Conservation (phyloP, 1,284 basidiomycete species). For the Coniferiporia sulphurascens region DNA sequence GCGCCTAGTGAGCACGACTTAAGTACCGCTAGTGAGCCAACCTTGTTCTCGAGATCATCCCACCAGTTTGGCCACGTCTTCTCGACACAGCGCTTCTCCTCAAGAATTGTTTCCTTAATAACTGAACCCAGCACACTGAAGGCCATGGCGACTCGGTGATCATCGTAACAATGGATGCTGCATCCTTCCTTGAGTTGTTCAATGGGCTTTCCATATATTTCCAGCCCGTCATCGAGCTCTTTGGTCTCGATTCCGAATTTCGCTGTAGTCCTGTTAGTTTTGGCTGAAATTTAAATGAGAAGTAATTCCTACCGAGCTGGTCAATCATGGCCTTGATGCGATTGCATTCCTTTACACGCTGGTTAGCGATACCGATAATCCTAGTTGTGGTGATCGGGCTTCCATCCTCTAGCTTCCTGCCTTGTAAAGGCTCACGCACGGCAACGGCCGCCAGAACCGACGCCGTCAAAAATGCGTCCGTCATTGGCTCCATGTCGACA, state of each 20-base stretch:
- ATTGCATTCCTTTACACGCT: constrained; percentile 98
- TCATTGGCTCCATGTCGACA: constrained; percentile 99
- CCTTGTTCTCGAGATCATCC: constrained; percentile 96
- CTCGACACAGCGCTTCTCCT: constrained; percentile 97
- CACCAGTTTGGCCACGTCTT: constrained; percentile 99
- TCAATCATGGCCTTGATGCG: constrained; percentile 96
- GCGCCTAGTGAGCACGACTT: not conserved
- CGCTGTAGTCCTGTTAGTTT: constrained; percentile 41
- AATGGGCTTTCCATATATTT: constrained; percentile 78
- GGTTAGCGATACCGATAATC: constrained; percentile 96
- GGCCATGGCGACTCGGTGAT: constrained; percentile 98
- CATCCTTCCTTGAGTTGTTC: constrained; percentile 60
- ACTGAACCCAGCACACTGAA: constrained; percentile 86
- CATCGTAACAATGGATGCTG: constrained; percentile 93
- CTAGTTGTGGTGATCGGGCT: constrained; percentile 52
- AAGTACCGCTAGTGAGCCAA: constrained; percentile 28
- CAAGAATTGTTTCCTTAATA: constrained; percentile 73
- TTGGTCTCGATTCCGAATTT: constrained; percentile 94
- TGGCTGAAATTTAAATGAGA: not conserved
- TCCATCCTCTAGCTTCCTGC: constrained; percentile 31
- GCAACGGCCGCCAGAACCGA: constrained; percentile 89
- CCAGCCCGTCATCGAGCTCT: constrained; percentile 91
- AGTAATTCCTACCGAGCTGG: constrained; percentile 65
- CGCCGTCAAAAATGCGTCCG: constrained; percentile 97
- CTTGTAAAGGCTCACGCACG: constrained; percentile 40